Evolutionary conservation across 306 rosid species (phyloP), one percentile per base, ranked within the genome.

Genomic region (Vigna reflexopilosa): DNA sequence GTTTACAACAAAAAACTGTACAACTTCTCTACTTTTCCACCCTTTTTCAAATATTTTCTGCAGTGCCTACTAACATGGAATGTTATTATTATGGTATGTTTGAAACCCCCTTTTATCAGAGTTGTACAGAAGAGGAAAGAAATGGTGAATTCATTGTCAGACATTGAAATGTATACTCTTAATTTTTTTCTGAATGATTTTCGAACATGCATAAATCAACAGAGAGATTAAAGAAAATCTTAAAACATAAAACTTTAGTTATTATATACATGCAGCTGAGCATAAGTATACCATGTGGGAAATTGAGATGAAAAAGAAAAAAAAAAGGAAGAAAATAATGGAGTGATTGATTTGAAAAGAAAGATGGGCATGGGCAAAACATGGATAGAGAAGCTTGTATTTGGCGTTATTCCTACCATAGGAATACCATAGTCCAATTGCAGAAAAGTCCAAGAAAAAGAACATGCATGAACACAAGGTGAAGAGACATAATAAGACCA

Each of bases 401-500:
- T 85, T 83, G 87, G 83, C 85, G 4, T 36, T 83, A 83, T 80
- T 77, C 62, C 54, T 67, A 14, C 75, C 65, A 59, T 38, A 51
- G 30, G 65, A 47, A 20, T 65, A 66, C 57, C 76, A 66, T 58
- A 73, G 51, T 70, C 83, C 73, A 45, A 65, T 13, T 50, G 44
- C 73, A 81, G 72, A 85, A 90, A 87, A 67, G 68, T 87, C 86
- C 91, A 91, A 86, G 89, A 83, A 79, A 62, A 30, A 71, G 77
- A 88, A 86, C 86, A 78, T 83, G 83, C 82, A 86, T 72, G 55
- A 70, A 74, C 40, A 48, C 75, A 79, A 64, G 19, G 48, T 74
- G 36, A 78, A 50, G 83, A 67, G 85, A 91, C 88, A 85, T 72
- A 82, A 85, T 78, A 84, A 78, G 84, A 80, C 92, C 97, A 77